These are phyloP conservation scores for Pterocarpus santalinus DNA, from an alignment of 306 rosid species.

Conservation along the genomic window DNA sequence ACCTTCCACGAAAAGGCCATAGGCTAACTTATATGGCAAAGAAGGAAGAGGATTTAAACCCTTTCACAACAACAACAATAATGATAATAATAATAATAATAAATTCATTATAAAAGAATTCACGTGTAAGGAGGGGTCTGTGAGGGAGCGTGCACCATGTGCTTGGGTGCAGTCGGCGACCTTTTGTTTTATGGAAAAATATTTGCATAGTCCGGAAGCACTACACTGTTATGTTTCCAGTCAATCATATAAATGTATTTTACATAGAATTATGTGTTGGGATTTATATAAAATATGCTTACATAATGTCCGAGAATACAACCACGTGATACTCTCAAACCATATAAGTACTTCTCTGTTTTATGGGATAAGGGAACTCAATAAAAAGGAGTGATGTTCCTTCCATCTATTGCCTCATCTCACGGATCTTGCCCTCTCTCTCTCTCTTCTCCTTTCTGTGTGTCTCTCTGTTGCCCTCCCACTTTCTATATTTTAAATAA, in stretches of 20 bases:
- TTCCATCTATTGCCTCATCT: conserved; percentile 74
- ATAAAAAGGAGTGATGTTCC: conserved; percentile 61
- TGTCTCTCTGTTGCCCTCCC: not conserved
- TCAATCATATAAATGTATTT: no score
- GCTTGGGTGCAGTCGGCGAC: conserved; percentile 71
- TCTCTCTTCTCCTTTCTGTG: not conserved
- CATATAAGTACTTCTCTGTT: no score
- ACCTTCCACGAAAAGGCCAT: conserved; percentile 41
- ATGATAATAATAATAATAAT: not conserved
- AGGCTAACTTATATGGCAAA: conserved; percentile 28
- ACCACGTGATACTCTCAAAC: no score
- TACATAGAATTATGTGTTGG: no score
- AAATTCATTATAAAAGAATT: conserved; percentile 49
- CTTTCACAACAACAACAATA: not conserved
- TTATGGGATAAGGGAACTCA: conserved; percentile 55
- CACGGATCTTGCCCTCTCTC: conserved; percentile 86
- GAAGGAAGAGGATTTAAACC: not conserved
- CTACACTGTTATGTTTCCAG: no score
- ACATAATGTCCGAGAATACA: no score
- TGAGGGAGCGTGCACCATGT: conserved; percentile 85
- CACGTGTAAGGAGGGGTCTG: conserved; percentile 57
- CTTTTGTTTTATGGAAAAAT: conserved; percentile 38
- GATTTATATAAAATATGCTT: no score
- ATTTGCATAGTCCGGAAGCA: no score
- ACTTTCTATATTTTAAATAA: conserved; percentile 29